Conservation (phyloP, 345 rosid species). For the Citrus unshiu region DNA sequence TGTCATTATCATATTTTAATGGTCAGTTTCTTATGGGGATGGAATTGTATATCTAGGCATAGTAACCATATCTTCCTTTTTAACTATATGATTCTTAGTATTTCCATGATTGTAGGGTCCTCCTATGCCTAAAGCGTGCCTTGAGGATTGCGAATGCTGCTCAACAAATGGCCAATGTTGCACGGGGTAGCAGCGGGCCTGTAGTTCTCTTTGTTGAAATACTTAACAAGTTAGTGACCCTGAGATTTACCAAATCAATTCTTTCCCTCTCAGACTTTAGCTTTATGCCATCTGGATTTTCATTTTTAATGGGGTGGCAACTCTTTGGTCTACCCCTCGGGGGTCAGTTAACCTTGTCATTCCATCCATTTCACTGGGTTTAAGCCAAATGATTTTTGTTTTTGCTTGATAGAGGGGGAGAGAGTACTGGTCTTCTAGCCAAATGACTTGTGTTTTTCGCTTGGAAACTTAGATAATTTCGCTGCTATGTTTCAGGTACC, state of each 20-base stretch:
- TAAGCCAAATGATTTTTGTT: no score
- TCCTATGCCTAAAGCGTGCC: conserved; percentile 81
- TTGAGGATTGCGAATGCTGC: conserved; percentile 90
- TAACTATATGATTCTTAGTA: neutral
- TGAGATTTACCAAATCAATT: neutral
- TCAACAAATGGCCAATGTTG: conserved; percentile 77
- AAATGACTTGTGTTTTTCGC: neutral
- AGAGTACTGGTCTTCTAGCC: neutral
- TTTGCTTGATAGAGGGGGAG: neutral
- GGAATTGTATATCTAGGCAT: neutral
- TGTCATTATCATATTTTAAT: neutral
- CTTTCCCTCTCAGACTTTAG: neutral
- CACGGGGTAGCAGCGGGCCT: conserved; percentile 76
- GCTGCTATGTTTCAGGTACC: conserved; percentile 41
- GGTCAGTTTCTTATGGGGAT: neutral
- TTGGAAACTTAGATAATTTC: neutral
- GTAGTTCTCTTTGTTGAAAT: conserved; percentile 78
- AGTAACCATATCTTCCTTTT: neutral
- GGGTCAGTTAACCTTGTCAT: no score
- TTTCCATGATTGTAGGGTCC: conserved; percentile 45
- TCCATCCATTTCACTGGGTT: no score
- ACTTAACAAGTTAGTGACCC: conserved; percentile 67
- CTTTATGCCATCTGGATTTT: neutral
- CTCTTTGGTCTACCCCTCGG: neutral
- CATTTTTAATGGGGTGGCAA: neutral